Evolutionary conservation across 345 rosid genomes (phyloP).

Genomic region (Melastoma malabathricum): DNA sequence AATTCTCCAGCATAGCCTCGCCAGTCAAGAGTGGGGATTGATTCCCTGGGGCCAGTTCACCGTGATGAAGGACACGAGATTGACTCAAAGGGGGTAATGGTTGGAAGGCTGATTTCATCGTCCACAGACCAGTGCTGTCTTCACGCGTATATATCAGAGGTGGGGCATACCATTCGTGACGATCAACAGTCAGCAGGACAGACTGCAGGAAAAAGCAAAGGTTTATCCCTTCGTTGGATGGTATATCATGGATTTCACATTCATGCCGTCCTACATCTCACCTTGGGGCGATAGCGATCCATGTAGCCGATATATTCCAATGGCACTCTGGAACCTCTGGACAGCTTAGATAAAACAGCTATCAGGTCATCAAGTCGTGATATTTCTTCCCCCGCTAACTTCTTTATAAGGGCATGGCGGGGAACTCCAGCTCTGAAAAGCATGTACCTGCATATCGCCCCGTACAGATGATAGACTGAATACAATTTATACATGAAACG

Average conservation of each 20-base stretch:
- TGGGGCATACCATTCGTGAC: conserved; percentile 94
- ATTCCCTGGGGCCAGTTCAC: conserved; percentile 13
- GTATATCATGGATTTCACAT: not conserved
- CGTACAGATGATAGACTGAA: not conserved
- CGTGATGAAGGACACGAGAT: conserved; percentile 20
- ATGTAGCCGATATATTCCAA: conserved; percentile 66
- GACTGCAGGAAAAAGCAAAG: conserved; percentile 38
- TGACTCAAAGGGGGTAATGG: conserved; percentile 16
- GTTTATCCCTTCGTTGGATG: not conserved
- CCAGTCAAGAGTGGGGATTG: conserved; percentile 17
- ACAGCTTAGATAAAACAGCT: conserved; percentile 50
- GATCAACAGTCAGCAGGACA: conserved; percentile 70
- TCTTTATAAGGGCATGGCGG: conserved; percentile 88
- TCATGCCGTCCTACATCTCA: conserved; percentile 7
- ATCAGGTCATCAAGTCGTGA: conserved; percentile 55
- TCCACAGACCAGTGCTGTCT: conserved; percentile 85
- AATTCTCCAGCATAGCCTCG: conserved; percentile 29
- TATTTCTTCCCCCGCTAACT: conserved; percentile 75
- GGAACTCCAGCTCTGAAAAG: conserved; percentile 90
- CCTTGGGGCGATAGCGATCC: conserved; percentile 96
- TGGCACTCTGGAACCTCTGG: conserved; percentile 79
- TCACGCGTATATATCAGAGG: conserved; percentile 85
- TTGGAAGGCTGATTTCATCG: conserved; percentile 45
- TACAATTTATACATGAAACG: not conserved
- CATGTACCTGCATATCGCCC: conserved; percentile 55